Percentiles rank a stretch among this genome's conserved stretches.
Conservation (phyloP, 192 early-diverging fungal genomes). For the Backusella psychrophila region DNA sequence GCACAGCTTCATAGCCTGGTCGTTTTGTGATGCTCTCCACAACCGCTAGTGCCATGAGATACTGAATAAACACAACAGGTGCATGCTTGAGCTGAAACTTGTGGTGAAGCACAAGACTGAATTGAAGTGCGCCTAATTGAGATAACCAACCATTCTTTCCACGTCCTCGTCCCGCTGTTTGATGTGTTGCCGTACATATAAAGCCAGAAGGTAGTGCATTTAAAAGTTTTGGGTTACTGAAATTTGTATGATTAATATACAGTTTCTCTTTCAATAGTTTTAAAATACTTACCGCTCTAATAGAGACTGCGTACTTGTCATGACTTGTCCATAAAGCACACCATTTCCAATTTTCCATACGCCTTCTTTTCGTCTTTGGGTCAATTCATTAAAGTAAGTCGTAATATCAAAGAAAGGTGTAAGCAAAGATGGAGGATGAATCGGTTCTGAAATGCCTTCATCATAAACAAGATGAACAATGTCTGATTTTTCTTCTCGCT, state of each 20-base stretch:
- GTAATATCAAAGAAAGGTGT: constrained; percentile 63
- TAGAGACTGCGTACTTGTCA: constrained; percentile 89
- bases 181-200: constrained; percentile 77
- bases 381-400: constrained; percentile 51
- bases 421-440: constrained; percentile 37
- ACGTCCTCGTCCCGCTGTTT: constrained; percentile 80
- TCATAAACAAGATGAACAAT: constrained; percentile 1
- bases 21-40: constrained; percentile 69
- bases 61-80: constrained; percentile 91
- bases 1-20: constrained; percentile 76
- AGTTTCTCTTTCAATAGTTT: no score
- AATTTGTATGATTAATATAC: no score
- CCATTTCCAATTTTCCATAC: constrained; percentile 61
- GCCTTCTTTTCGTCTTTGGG: constrained; percentile 34
- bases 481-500: background rate
- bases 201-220: constrained; percentile 74
- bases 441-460: background rate
- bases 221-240: constrained; percentile 64
- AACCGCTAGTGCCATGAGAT: constrained; percentile 83
- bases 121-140: constrained; percentile 85
- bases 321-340: constrained; percentile 75
- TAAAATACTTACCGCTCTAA: constrained; percentile 68
- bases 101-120: constrained; percentile 78
- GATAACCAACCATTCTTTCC: constrained; percentile 96
- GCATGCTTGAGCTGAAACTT: constrained; percentile 47